These are phyloP conservation scores for Clitoria ternatea DNA, from an alignment of 306 rosid genomes.

Conservation along the genomic window DNA sequence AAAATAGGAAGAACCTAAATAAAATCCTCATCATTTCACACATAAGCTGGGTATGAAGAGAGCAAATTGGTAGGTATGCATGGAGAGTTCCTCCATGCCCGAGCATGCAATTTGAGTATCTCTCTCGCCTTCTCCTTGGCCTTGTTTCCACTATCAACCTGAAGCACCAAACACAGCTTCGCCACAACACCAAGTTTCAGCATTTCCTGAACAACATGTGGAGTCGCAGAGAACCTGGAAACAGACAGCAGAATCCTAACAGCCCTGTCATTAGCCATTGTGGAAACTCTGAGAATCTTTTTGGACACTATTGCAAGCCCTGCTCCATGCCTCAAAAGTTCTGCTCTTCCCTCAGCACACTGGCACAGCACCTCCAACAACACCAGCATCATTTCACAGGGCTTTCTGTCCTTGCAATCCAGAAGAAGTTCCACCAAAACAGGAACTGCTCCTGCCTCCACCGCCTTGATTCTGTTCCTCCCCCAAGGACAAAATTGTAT, in stretches of 20 bases:
- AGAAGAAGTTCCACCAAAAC: slow-evolving; percentile 61
- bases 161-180: slow-evolving; percentile 69
- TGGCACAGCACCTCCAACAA: slow-evolving; percentile 54
- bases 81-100: slow-evolving; percentile 66
- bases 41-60: slow-evolving; percentile 48
- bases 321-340: slow-evolving; percentile 61
- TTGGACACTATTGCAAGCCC: slow-evolving; percentile 77
- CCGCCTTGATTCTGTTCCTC: slow-evolving; percentile 56
- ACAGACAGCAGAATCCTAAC: slow-evolving; percentile 51
- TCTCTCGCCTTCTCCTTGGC: slow-evolving; percentile 70
- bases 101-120: slow-evolving; percentile 66
- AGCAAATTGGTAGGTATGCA: slow-evolving; percentile 57
- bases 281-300: slow-evolving; percentile 75
- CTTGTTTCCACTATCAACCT: slow-evolving; percentile 75
- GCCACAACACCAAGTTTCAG: slow-evolving; percentile 72
- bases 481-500: slow-evolving; percentile 57
- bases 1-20: not conserved
- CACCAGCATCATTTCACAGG: slow-evolving; percentile 56
- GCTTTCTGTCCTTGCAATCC: slow-evolving; percentile 44
- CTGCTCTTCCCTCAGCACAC: slow-evolving; percentile 81
- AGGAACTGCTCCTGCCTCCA: slow-evolving; percentile 58
- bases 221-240: slow-evolving; percentile 55
- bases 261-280: slow-evolving; percentile 60
- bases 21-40: not conserved
- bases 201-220: slow-evolving; percentile 67